Percentiles rank a stretch among this genome's conserved stretches.
These are phyloP conservation scores for Microsporum ferrugineum DNA, from an alignment of 2,329 filamentous ascomycete genomes.

Conservation along the genomic window DNA sequence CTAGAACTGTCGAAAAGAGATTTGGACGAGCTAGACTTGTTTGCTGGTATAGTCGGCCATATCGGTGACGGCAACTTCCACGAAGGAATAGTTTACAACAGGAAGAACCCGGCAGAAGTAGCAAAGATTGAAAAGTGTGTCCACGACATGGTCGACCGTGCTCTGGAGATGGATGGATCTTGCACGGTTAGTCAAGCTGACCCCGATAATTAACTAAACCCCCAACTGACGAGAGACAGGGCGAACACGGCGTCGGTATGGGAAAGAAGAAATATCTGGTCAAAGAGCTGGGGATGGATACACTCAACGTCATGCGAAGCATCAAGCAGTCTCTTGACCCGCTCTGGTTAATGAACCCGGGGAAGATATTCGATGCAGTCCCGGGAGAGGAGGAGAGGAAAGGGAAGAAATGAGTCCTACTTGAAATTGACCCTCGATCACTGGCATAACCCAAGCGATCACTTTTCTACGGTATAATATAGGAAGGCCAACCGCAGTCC, in stretches of 20 bases:
- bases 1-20: slow-evolving; percentile 76
- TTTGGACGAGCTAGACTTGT: slow-evolving; percentile 72
- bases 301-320: slow-evolving; percentile 70
- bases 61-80: slow-evolving; percentile 95
- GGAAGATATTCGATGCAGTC: slow-evolving; percentile 69
- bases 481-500: not conserved
- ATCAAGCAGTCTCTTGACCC: slow-evolving; percentile 79
- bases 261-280: slow-evolving; percentile 73
- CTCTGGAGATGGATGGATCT: slow-evolving; percentile 86
- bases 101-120: slow-evolving; percentile 54
- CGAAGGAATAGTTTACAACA: slow-evolving; percentile 80
- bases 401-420: not conserved
- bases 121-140: slow-evolving; percentile 70
- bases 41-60: slow-evolving; percentile 79
- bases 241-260: slow-evolving; percentile 75
- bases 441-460: not conserved
- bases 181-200: slow-evolving; percentile 47
- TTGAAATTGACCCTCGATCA: not conserved
- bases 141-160: slow-evolving; percentile 81
- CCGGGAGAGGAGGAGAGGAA: not conserved
- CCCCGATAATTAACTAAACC: not conserved
- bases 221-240: slow-evolving; percentile 28
- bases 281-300: slow-evolving; percentile 68
- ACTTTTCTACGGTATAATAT: not conserved
- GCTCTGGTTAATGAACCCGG: slow-evolving; percentile 79